Conservation (phyloP, 441 rosid species). For the Syzygium malaccense region DNA sequence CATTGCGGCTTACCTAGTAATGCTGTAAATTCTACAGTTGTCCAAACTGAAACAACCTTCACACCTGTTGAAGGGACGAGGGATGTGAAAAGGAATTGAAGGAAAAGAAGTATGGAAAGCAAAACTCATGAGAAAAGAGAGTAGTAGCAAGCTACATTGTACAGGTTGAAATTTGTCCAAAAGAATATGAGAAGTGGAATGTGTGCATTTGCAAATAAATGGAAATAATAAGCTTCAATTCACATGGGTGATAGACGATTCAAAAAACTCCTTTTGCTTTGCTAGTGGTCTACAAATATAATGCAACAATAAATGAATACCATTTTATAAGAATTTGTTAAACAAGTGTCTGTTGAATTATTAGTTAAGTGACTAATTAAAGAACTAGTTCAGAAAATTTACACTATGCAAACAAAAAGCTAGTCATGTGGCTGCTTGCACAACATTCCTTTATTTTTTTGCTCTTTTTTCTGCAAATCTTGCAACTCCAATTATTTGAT, state of each 20-base stretch:
- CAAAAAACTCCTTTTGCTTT: no score
- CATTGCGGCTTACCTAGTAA: not conserved
- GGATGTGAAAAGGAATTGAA: not conserved
- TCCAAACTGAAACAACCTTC: not conserved
- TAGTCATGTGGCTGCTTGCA: no score
- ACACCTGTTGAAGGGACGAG: not conserved
- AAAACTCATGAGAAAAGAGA: not conserved
- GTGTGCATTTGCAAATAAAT: not conserved
- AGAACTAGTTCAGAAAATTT: not conserved
- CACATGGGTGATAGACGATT: no score
- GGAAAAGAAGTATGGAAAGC: not conserved
- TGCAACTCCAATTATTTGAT: no score
- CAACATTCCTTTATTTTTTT: no score
- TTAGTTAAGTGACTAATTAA: not conserved
- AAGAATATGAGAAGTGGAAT: not conserved
- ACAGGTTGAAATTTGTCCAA: not conserved
- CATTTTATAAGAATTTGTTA: not conserved
- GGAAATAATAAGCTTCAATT: not conserved
- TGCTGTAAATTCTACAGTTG: not conserved
- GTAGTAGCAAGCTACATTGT: not conserved
- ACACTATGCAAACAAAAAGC: not conserved
- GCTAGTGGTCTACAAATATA: no score
- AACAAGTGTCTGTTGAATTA: not conserved
- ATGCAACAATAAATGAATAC: not conserved
- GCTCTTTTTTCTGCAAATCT: no score